Percentiles rank a stretch among this genome's conserved stretches.
Evolutionary conservation across 257 asterid genomes (phyloP).

Genomic region (Nicotiana tomentosiformis): DNA sequence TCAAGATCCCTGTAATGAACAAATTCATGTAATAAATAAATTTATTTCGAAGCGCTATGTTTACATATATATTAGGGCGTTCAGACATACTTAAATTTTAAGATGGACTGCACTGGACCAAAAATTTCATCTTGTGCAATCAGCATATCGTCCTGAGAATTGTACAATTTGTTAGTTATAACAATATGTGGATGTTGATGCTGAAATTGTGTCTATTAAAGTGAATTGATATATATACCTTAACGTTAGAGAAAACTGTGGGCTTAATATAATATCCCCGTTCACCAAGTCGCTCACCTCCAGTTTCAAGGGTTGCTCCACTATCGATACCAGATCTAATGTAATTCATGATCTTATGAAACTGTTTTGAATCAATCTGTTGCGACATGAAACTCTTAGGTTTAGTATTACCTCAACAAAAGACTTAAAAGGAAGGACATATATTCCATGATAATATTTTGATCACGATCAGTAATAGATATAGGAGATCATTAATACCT

Average conservation of each 20-base stretch:
- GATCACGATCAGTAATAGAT: background rate
- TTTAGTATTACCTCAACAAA: conserved; percentile 13
- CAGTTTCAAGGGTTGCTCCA: conserved; percentile 90
- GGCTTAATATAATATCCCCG: conserved; percentile 83
- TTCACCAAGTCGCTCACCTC: conserved; percentile 59
- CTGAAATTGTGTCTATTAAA: background rate
- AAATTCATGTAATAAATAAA: background rate
- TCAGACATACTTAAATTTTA: conserved; percentile 58
- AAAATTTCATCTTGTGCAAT: conserved; percentile 91
- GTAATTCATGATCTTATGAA: conserved; percentile 63
- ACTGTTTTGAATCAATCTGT: conserved; percentile 72
- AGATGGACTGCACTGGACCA: conserved; percentile 85
- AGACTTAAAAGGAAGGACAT: background rate
- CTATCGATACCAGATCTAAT: conserved; percentile 54
- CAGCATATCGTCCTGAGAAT: conserved; percentile 70
- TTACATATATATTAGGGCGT: background rate
- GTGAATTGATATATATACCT: conserved; percentile 33
- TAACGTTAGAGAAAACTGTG: conserved; percentile 80
- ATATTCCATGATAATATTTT: background rate
- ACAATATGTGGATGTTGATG: background rate
- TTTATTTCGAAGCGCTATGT: background rate
- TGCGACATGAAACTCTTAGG: background rate
- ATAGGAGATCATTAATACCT: conserved; percentile 38
- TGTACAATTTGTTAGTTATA: background rate
- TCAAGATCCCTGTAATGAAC: conserved; percentile 46